Evolutionary conservation across 2,329 filamentous ascomycete species (phyloP).

Genomic region (Trichoderma cornu-damae): DNA sequence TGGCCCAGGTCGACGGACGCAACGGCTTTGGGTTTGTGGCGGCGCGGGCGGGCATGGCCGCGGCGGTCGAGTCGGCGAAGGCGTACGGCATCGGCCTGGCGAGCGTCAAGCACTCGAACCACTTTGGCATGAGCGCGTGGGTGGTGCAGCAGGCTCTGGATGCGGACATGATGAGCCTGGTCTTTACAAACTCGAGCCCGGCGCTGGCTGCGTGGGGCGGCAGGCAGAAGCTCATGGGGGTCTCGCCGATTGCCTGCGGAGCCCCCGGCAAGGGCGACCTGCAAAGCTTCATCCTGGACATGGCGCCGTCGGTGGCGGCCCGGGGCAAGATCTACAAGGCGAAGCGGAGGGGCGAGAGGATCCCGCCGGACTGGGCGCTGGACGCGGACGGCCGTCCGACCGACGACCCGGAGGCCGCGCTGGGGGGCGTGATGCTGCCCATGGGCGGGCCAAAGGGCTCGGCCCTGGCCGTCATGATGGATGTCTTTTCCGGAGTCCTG

Average conservation of each 20-base stretch:
- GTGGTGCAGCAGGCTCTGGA: slow-evolving; percentile 72
- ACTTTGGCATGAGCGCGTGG: slow-evolving; percentile 82
- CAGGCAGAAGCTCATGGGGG: slow-evolving; percentile 63
- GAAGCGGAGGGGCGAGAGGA: slow-evolving; percentile 59
- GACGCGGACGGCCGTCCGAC: slow-evolving; percentile 65
- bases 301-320: slow-evolving; percentile 65
- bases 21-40: slow-evolving; percentile 75
- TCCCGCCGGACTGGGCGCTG: slow-evolving; percentile 69
- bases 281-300: slow-evolving; percentile 62
- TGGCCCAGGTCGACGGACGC: slow-evolving; percentile 60
- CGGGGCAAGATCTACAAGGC: slow-evolving; percentile 72
- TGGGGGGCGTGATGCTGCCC: slow-evolving; percentile 76
- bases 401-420: slow-evolving; percentile 63
- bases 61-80: slow-evolving; percentile 61
- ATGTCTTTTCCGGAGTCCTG: slow-evolving; percentile 75
- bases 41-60: slow-evolving; percentile 59
- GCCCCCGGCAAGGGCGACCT: slow-evolving; percentile 58
- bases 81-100: slow-evolving; percentile 70
- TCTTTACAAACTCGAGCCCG: slow-evolving; percentile 68
- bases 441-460: slow-evolving; percentile 83
- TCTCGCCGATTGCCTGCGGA: slow-evolving; percentile 70
- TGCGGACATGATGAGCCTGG: slow-evolving; percentile 62
- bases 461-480: slow-evolving; percentile 77
- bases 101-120: slow-evolving; percentile 69
- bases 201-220: slow-evolving; percentile 69